These are phyloP conservation scores for Cytospora mali DNA, from an alignment of 2,329 filamentous ascomycete genomes.

Conservation along the genomic window DNA sequence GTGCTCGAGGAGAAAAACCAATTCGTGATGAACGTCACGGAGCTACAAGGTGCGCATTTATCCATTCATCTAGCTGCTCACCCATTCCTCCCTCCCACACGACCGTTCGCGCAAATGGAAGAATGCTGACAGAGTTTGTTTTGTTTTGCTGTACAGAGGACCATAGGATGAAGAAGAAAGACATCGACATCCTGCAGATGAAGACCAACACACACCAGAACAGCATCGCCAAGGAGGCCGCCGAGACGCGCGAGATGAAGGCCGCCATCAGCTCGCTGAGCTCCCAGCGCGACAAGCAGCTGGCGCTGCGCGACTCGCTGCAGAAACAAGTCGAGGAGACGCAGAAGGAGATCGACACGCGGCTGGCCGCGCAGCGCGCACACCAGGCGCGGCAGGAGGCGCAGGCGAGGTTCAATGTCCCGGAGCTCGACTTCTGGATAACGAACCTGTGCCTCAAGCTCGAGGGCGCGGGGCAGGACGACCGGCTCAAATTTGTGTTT, in stretches of 20 bases:
- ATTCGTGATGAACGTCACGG: conserved; percentile 86
- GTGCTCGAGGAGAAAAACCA: conserved; percentile 93
- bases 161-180: conserved; percentile 83
- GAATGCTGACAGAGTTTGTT: conserved; percentile 11
- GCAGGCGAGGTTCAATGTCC: conserved; percentile 85
- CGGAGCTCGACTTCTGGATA: conserved; percentile 96
- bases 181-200: conserved; percentile 79
- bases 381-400: conserved; percentile 76
- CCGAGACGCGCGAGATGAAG: conserved; percentile 77
- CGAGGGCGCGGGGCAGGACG: conserved; percentile 82
- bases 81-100: not conserved
- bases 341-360: conserved; percentile 69
- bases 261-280: conserved; percentile 60
- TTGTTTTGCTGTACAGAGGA: conserved; percentile 64
- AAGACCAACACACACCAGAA: conserved; percentile 73
- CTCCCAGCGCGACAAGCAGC: conserved; percentile 62
- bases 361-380: conserved; percentile 70
- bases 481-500: conserved; percentile 88
- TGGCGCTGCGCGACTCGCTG: conserved; percentile 58
- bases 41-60: conserved; percentile 78
- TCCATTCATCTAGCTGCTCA: not conserved
- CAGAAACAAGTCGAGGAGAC: conserved; percentile 66
- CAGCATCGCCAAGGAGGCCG: conserved; percentile 73
- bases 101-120: conserved; percentile 11
- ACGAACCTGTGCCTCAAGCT: conserved; percentile 86